Evolutionary conservation across 495 filamentous ascomycete genomes (phyloP).

Genomic region (Aspergillus heteromorphus): DNA sequence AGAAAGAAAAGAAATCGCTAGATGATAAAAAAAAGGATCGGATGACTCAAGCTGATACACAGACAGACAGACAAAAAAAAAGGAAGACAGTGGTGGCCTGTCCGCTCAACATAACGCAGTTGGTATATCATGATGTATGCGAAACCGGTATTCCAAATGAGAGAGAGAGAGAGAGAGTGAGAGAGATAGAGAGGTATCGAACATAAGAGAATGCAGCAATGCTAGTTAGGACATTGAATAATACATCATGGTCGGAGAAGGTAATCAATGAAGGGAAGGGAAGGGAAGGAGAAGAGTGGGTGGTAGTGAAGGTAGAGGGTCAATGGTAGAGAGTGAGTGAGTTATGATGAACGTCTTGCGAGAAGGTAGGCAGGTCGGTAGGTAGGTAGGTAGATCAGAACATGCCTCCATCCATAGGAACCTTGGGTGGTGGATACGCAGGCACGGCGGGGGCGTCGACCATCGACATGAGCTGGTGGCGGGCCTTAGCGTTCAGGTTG

Average conservation of each 20-base stretch:
- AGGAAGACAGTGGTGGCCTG: constrained; percentile 7
- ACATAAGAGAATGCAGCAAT: constrained; percentile 3
- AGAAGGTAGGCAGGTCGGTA: no score
- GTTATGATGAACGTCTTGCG: not conserved
- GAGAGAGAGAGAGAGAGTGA: no score
- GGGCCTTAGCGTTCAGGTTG: constrained; percentile 33
- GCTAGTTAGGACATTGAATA: constrained; percentile 4
- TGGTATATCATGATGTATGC: constrained; percentile 22
- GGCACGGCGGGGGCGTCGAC: constrained; percentile 30
- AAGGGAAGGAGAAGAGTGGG: constrained; percentile 6
- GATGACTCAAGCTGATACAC: constrained; percentile 6
- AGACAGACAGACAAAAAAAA: not conserved
- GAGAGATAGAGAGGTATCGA: constrained; percentile 31
- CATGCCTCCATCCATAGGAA: constrained; percentile 43
- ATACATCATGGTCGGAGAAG: constrained; percentile 16
- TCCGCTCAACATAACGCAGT: constrained; percentile 21
- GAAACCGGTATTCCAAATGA: constrained; percentile 23
- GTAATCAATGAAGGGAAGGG: constrained; percentile 14
- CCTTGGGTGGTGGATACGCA: constrained; percentile 30
- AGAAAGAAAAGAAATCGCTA: constrained; percentile 14
- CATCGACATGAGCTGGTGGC: constrained; percentile 34
- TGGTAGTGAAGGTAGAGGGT: constrained; percentile 2
- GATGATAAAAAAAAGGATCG: constrained; percentile 10
- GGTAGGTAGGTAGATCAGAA: constrained; percentile 37
- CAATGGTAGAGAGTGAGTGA: constrained; percentile 2